phyloP scores from a whole-genome alignment of 139 green algal species.

The Cymbomonas tetramitiformis region DNA sequence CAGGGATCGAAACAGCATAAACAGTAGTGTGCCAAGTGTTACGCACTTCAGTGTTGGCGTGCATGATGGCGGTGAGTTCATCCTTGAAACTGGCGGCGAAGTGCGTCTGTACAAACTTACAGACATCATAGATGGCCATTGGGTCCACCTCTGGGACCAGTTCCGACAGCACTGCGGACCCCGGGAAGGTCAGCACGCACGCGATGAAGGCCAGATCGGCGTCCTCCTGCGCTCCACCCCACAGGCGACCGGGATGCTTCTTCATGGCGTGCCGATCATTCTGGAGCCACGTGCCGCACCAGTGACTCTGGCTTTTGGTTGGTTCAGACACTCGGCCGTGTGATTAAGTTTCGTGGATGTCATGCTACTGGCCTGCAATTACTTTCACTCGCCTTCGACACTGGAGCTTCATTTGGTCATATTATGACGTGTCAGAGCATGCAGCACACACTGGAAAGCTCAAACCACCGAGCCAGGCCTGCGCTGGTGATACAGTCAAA shows the following conservation, averaged over 20 bases:
- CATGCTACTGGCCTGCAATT: slow-evolving; percentile 2
- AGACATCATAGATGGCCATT: slow-evolving; percentile 37
- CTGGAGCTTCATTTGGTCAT: too few species aligned
- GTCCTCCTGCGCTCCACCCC: not conserved
- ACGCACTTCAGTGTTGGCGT: slow-evolving; percentile 40
- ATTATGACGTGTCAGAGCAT: too few species aligned
- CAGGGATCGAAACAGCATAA: too few species aligned
- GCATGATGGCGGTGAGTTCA: slow-evolving; percentile 48
- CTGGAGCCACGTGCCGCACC: too few species aligned
- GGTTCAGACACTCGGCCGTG: too few species aligned
- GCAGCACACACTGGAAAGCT: too few species aligned
- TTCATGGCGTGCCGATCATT: slow-evolving; percentile 10
- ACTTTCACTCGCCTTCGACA: too few species aligned
- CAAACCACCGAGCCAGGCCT: too few species aligned
- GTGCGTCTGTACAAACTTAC: slow-evolving; percentile 45
- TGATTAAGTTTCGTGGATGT: too few species aligned
- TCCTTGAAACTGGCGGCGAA: slow-evolving; percentile 53
- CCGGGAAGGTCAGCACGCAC: slow-evolving; percentile 46
- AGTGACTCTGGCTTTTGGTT: too few species aligned
- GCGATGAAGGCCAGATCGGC: slow-evolving; percentile 29
- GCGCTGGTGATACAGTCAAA: too few species aligned
- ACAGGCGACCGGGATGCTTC: slow-evolving; percentile 3
- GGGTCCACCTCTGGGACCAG: slow-evolving; percentile 52
- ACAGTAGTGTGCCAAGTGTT: too few species aligned
- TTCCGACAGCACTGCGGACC: slow-evolving; percentile 55